Base-by-base conservation (phyloP, 148 eudicot genomes). In the Rhododendron ferrugineum region DNA sequence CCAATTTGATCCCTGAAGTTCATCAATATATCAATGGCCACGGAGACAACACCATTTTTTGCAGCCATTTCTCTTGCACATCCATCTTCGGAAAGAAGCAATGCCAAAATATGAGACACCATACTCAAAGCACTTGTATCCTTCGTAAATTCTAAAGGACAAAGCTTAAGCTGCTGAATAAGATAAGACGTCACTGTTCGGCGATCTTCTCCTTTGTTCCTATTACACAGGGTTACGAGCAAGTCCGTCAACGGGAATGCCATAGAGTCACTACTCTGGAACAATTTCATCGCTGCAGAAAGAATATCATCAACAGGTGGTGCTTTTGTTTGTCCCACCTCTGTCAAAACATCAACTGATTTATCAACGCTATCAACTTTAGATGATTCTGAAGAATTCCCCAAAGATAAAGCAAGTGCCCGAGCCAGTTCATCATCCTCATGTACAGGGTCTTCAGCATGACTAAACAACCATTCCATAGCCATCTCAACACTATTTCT, bases 401-500 rank as follows among this genome's bases (percentile, higher is more conserved):
- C 99, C 5, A 96, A 84, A 6, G 99, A 96, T 86, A 96, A 87
- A 44, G 99, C 98, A 88, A 96, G 97, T 49, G 98, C 99, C 81
- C 90, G 92, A 56, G 99, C 98, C 88, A 96, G 87, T 84, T 95
- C 99, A 92, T 94, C 98, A 87, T 96, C 99, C 77, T 96, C 98
- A 85, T 92, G 94, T 34, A 93, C 97, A 68, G 99, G 98, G 88
- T 96, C 99, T 84, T 96, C 99, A 82, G 86, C 90, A 87, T 96
- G 99, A 89, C 88, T 95, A 84, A 93, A 94, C 89, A 96, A 85
- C 99, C 99, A 96, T 82, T 96, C 99, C 99, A 96, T 96, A 47
- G 98, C 98, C 98, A 96, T 89, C 89, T 96, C 99, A 85, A 96
- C 98, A 84, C 99, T 95, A 88, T 96, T 96, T 79, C 95, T 92